Evolutionary conservation across 2,329 filamentous ascomycete species (phyloP).

Genomic region (Elsinoe batatas): DNA sequence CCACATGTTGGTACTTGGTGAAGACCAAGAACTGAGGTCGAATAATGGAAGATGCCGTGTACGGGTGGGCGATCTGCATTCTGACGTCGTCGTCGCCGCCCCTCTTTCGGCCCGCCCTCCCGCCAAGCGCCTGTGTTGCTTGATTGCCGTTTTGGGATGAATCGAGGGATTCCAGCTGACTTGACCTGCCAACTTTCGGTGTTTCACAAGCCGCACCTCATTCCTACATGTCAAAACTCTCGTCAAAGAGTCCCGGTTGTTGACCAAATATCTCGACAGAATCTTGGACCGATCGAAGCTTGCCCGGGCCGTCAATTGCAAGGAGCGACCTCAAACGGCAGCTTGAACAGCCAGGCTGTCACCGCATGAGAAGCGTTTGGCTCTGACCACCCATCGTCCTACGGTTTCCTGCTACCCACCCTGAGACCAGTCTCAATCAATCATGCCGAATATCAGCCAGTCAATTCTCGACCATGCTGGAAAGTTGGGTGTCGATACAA

Average conservation of each 20-base stretch:
- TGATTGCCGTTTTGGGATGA: constrained; percentile 1
- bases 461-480: constrained; percentile 3
- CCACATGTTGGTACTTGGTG: constrained; percentile 8
- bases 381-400: not conserved
- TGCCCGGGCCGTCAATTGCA: too few species aligned
- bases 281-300: too few species aligned
- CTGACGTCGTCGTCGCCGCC: constrained; percentile 6
- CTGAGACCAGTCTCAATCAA: constrained; percentile 5
- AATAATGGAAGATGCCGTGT: constrained; percentile 18
- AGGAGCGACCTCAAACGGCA: too few species aligned
- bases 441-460: constrained; percentile 12
- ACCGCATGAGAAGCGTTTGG: too few species aligned
- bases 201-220: not conserved
- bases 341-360: too few species aligned
- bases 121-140: constrained; percentile 2
- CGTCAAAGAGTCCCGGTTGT: not conserved
- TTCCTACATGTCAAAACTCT: not conserved
- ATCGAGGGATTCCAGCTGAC: not conserved
- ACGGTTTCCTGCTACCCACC: too few species aligned
- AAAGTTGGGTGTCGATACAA: constrained; percentile 1
- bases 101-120: not conserved
- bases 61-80: constrained; percentile 14
- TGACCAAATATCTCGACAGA: too few species aligned
- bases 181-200: not conserved
- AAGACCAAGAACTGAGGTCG: not conserved